Evolutionary conservation across 495 filamentous ascomycete species (phyloP).

Genomic region (Ascobolus immersus): DNA sequence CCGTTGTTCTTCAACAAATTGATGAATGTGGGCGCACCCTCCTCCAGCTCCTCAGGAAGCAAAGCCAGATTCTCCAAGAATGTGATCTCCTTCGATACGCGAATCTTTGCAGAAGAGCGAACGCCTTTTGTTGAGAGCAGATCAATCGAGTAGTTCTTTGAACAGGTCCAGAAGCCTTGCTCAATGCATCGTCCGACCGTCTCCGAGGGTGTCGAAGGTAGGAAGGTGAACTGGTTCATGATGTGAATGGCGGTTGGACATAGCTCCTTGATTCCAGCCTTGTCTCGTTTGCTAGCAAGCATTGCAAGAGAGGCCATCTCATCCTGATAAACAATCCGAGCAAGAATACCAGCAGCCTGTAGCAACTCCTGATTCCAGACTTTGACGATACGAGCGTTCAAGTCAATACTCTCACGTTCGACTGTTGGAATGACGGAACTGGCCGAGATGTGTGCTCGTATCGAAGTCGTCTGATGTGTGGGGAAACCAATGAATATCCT

Average conservation of each 20-base stretch:
- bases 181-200: constrained; percentile 62
- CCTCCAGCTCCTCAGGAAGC: constrained; percentile 46
- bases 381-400: constrained; percentile 80
- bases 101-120: constrained; percentile 47
- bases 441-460: constrained; percentile 90
- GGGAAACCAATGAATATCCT: constrained; percentile 94
- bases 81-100: constrained; percentile 50
- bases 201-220: constrained; percentile 65
- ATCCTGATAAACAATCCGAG: constrained; percentile 58
- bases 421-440: constrained; percentile 94
- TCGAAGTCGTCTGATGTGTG: constrained; percentile 84
- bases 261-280: constrained; percentile 31
- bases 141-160: constrained; percentile 54
- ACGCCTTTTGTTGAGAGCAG: constrained; percentile 71
- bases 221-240: constrained; percentile 58
- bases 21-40: constrained; percentile 40
- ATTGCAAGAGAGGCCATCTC: constrained; percentile 55
- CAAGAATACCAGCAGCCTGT: constrained; percentile 66
- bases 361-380: constrained; percentile 95
- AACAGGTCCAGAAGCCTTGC: constrained; percentile 83
- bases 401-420: constrained; percentile 88
- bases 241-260: constrained; percentile 56
- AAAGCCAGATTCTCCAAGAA: constrained; percentile 85
- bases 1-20: constrained; percentile 52
- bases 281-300: constrained; percentile 26